These are phyloP conservation scores for Coleophoma crateriformis DNA, from an alignment of 2,329 filamentous ascomycete species.

Conservation along the genomic window DNA sequence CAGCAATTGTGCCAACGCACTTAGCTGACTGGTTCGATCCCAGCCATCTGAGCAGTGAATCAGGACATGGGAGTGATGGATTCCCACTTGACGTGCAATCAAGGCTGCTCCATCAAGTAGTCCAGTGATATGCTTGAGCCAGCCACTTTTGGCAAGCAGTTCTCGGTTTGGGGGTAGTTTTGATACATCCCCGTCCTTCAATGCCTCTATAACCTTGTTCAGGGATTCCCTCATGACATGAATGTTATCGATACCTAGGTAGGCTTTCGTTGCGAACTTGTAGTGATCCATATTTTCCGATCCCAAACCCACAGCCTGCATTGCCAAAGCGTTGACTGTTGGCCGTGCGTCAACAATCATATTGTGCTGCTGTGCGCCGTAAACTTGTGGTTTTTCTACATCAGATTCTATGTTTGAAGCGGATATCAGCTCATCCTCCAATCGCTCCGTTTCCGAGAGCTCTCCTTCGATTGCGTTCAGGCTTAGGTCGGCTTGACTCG, in stretches of 20 bases:
- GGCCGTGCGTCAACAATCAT: constrained; percentile 94
- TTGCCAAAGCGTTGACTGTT: constrained; percentile 88
- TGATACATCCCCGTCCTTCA: constrained; percentile 89
- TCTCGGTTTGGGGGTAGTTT: constrained; percentile 78
- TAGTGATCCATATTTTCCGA: constrained; percentile 99
- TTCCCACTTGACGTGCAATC: constrained; percentile 81
- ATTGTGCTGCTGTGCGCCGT: constrained; percentile 89
- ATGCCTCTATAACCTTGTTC: constrained; percentile 77
- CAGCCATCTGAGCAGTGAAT: constrained; percentile 98
- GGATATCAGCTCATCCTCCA: constrained; percentile 63
- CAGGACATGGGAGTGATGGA: constrained; percentile 89
- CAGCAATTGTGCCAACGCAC: constrained; percentile 85
- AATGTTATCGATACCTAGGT: constrained; percentile 95
- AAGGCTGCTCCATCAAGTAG: constrained; percentile 80
- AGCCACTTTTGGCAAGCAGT: constrained; percentile 74
- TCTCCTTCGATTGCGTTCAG: constrained; percentile 35
- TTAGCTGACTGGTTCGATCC: constrained; percentile 95
- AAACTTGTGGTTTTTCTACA: constrained; percentile 62
- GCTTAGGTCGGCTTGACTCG: constrained; percentile 46
- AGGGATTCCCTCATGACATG: constrained; percentile 95
- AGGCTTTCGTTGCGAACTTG: constrained; percentile 83
- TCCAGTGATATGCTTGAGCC: constrained; percentile 83
- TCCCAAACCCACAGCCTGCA: constrained; percentile 87
- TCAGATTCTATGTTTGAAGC: constrained; percentile 39
- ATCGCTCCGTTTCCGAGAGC: constrained; percentile 55